phyloP scores from a whole-genome alignment of 768 basidiomycete genomes.

The Mycena kentingensis region DNA sequence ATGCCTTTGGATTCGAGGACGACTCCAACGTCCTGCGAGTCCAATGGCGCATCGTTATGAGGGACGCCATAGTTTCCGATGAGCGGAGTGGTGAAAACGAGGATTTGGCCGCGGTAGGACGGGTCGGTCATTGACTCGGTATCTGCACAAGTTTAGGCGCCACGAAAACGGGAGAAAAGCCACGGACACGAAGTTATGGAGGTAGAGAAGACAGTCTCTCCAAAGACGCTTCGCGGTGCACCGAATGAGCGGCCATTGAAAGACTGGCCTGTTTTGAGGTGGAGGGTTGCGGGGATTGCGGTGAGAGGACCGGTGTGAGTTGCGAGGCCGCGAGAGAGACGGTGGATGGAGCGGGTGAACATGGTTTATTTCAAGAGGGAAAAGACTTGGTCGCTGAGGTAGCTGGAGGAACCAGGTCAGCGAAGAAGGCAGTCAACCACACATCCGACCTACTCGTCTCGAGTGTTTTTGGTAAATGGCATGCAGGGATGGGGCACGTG shows the following conservation, averaged over 20 bases:
- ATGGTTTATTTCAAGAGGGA: slow-evolving; percentile 61
- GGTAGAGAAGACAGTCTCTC: slow-evolving; percentile 98
- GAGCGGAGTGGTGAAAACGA: slow-evolving; percentile 97
- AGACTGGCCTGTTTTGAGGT: slow-evolving; percentile 92
- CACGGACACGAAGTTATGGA: slow-evolving; percentile 94
- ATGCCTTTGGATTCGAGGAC: slow-evolving; percentile 86
- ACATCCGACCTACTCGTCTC: slow-evolving; percentile 85
- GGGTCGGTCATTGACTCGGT: slow-evolving; percentile 99
- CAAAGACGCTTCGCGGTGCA: slow-evolving; percentile 81
- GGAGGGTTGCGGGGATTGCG: slow-evolving; percentile 76
- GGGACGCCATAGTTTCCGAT: slow-evolving; percentile 99
- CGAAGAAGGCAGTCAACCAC: slow-evolving; percentile 1
- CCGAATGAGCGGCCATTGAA: slow-evolving; percentile 92
- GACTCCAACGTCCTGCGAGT: slow-evolving; percentile 81
- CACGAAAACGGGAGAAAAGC: background rate
- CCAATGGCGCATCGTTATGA: slow-evolving; percentile 66
- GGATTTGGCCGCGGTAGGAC: slow-evolving; percentile 95
- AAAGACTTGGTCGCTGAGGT: slow-evolving; percentile 90
- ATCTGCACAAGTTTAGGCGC: slow-evolving; percentile 50
- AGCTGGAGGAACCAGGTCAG: slow-evolving; percentile 50
- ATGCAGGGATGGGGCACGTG: slow-evolving; percentile 46
- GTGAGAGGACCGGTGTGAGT: slow-evolving; percentile 57
- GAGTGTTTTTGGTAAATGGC: slow-evolving; percentile 84
- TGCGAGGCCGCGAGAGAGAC: slow-evolving; percentile 62
- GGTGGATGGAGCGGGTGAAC: slow-evolving; percentile 56